Base-by-base conservation (phyloP, 306 rosid genomes). In the Castanea mollissima region DNA sequence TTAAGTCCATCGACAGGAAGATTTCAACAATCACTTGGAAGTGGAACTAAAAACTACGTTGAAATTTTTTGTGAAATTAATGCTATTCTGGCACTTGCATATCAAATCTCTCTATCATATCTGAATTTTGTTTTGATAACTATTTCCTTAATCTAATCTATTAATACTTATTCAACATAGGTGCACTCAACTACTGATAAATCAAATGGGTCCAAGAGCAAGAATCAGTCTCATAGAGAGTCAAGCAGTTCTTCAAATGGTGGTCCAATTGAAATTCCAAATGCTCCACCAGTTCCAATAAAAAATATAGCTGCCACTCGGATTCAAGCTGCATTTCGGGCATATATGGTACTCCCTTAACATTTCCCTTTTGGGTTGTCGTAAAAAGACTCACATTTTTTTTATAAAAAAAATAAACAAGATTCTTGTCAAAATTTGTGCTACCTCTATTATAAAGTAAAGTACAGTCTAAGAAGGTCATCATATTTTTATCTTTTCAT, bases 321-420 rank as follows among this genome's bases (percentile, higher is more conserved):
- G 78, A 90, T 88, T 89, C 93, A 93, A 80, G 81, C 90, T 72
- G 93, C 92, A 71, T 91, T 93, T 84, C 92, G 87, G 27, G 80
- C 90, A 73, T 87, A 86, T 74, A 86, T 75, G 89, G 92, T 86
- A 88, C 46, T 41, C 46, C 46, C 46, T 41, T 8, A 41, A 41
- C 12, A 41, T 41, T 41, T 41, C 12, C 12, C 46, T 41, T 8
- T 41, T 41, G 46, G 46, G 46, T 41, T 7, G 46, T 8, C 46
- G 1, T 41, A 41, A 41, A 38, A 38, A 38, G 46, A 0, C 41
- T 46, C 14, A 46, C 52, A 10, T 12, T 46, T 46, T 46, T 46
- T 46, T 12, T 1, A 38, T 1, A 38, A 46, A 9, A 46, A 11
- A 46, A 46, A 11, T 0, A 49, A 49, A 49, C 54, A 49, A 49